A percentile compares a stretch with the other conserved stretches of the same genome.
phyloP scores from a whole-genome alignment of 495 filamentous ascomycete genomes.

The Cercophora samala region DNA sequence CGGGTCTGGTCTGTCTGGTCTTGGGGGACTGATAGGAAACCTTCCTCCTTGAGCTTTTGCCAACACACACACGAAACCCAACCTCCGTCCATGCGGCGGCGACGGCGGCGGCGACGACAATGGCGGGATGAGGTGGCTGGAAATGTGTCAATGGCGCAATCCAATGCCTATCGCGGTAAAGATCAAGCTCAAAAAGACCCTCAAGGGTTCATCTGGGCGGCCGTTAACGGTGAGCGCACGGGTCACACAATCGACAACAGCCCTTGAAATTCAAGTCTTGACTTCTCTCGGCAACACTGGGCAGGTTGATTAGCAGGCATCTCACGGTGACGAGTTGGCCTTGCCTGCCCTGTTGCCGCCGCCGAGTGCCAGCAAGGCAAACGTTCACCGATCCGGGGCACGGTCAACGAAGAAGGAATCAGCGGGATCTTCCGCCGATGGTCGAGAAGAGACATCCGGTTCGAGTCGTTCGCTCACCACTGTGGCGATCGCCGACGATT shows the following conservation, averaged over 20 bases:
- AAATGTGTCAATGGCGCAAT: not conserved
- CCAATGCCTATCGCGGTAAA: not conserved
- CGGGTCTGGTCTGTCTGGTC: too few species aligned
- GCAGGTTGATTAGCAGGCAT: not conserved
- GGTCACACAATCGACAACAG: not conserved
- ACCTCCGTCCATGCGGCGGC: not conserved
- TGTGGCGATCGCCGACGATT: slow-evolving; percentile 6
- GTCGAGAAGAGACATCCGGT: not conserved
- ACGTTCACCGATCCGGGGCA: slow-evolving; percentile 1
- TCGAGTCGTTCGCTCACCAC: slow-evolving; percentile 6
- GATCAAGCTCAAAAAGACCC: not conserved
- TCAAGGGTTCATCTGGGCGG: not conserved
- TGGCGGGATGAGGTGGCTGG: not conserved
- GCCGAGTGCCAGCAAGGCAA: not conserved
- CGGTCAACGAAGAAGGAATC: not conserved
- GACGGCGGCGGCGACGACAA: not conserved
- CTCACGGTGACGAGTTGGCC: too few species aligned
- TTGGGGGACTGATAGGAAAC: not conserved
- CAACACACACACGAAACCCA: not conserved
- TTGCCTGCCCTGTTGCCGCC: too few species aligned
- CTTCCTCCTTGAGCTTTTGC: not conserved
- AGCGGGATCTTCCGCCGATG: not conserved
- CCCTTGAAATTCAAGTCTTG: not conserved
- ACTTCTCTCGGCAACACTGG: not conserved
- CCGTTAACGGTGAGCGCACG: not conserved